These are phyloP conservation scores for Geotrichum aggregatum DNA, from an alignment of 1,139 yeast genomes.

Conservation along the genomic window DNA sequence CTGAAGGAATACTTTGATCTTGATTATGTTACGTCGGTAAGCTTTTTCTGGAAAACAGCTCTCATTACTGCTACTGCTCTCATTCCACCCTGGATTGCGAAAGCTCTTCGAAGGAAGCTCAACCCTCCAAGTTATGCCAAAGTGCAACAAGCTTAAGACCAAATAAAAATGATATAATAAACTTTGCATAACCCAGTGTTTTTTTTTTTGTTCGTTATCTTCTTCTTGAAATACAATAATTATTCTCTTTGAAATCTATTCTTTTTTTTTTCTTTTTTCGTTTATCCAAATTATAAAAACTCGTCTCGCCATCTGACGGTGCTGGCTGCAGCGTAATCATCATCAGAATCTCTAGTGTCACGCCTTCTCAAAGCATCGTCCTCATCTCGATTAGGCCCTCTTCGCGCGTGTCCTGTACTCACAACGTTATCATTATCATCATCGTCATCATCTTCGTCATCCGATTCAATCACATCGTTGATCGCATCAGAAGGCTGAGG, in stretches of 20 bases:
- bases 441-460: conserved; percentile 33
- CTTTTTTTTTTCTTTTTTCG: too few species aligned
- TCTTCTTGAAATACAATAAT: not conserved
- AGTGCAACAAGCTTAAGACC: conserved; percentile 50
- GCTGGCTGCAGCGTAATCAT: conserved; percentile 3
- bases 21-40: conserved; percentile 51
- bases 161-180: too few species aligned
- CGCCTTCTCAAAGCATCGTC: conserved; percentile 4
- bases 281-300: conserved; percentile 15
- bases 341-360: conserved; percentile 5
- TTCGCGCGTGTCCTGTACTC: not conserved
- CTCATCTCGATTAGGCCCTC: not conserved
- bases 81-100: conserved; percentile 85
- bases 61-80: conserved; percentile 66
- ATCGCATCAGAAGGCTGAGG: conserved; percentile 37
- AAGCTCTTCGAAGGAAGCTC: conserved; percentile 64
- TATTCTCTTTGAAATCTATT: not conserved
- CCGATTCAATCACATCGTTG: conserved; percentile 40
- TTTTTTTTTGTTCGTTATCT: not conserved
- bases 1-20: conserved; percentile 80
- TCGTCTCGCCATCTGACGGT: conserved; percentile 20
- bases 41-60: conserved; percentile 65
- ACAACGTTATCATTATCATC: conserved; percentile 20
- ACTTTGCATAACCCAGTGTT: not conserved
- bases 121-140: conserved; percentile 98